Evolutionary conservation across 768 basidiomycete species (phyloP).

Genomic region (Agrocybe chaxingu): DNA sequence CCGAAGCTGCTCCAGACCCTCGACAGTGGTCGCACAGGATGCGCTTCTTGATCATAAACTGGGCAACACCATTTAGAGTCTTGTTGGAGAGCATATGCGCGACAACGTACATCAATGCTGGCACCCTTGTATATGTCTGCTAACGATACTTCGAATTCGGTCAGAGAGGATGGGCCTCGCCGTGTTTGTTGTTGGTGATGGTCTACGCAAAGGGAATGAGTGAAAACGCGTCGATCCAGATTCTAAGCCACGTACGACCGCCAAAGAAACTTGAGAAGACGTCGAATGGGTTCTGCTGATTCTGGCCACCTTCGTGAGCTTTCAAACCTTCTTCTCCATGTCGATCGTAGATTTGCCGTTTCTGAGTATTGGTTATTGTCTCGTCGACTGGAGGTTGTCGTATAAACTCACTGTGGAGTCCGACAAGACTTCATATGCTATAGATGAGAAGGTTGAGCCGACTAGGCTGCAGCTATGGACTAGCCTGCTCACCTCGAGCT

Average conservation of each 20-base stretch:
- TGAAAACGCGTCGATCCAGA: not conserved
- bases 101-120: slow-evolving; percentile 68
- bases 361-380: slow-evolving; percentile 41
- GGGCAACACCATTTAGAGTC: slow-evolving; percentile 7
- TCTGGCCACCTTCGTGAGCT: slow-evolving; percentile 85
- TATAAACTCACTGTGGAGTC: slow-evolving; percentile 65
- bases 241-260: slow-evolving; percentile 49
- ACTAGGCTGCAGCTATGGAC: not conserved
- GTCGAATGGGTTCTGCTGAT: slow-evolving; percentile 87
- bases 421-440: slow-evolving; percentile 94
- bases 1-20: slow-evolving; percentile 90
- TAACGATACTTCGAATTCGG: slow-evolving; percentile 83
- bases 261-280: slow-evolving; percentile 94
- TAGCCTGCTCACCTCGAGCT: slow-evolving; percentile 63
- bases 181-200: slow-evolving; percentile 67
- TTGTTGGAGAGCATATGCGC: not conserved
- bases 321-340: slow-evolving; percentile 95
- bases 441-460: slow-evolving; percentile 1
- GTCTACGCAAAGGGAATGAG: slow-evolving; percentile 24
- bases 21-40: slow-evolving; percentile 97
- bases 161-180: slow-evolving; percentile 70
- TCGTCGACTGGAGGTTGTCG: not conserved
- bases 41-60: slow-evolving; percentile 93
- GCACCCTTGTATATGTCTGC: slow-evolving; percentile 89
- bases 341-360: slow-evolving; percentile 90